Evolutionary conservation across 1,284 basidiomycete species (phyloP), one percentile per base, ranked within the genome.

Genomic region (Ceratobasidium sp.): DNA sequence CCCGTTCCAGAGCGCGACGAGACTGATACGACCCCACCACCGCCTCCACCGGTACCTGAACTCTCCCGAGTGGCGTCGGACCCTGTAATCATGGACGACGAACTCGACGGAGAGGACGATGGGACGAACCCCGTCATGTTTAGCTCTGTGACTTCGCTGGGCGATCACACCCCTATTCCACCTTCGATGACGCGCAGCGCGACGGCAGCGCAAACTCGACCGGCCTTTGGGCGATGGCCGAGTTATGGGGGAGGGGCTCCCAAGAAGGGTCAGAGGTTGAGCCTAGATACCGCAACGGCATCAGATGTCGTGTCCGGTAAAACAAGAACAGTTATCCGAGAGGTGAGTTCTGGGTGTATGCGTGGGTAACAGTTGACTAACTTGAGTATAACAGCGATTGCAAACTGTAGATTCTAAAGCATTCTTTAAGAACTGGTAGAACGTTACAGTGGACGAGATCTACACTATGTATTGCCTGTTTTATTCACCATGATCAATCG

Each of bases 361-460:
- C 17, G 56, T 57, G 46, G 52, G 40, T 65, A 56, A 23, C 38
- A 38, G 33, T 38, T 75, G 69, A 64, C 50, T 59, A 52, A 17
- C 20, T 26, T 79, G 33, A 15, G 70, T 69, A 15, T 78, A 26
- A 26, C 76, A 94, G 93, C 91, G 93, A 23, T 84, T 94, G 80
- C 93, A 94, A 83, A 90, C 87, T 59, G 87, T 94, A 38, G 87
- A 91, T 78, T 89, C 88, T 73, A 91, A 88, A 79, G 91, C 93
- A 5, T 84, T 94, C 70, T 90, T 92, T 80, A 89, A 89, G 70
- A 93, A 92, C 82, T 94, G 93, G 91, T 93, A 82, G 85, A 80
- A 46, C 46, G 50, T 38, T 67, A 28, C 38, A 6, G 56, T 67
- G 40, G 52, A 74, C 15, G n/a, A 73, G 23, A 61, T 69, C n/a